Evolutionary conservation across 176 grass and related monocot species (phyloP).

Genomic region (Sorghum bicolor): DNA sequence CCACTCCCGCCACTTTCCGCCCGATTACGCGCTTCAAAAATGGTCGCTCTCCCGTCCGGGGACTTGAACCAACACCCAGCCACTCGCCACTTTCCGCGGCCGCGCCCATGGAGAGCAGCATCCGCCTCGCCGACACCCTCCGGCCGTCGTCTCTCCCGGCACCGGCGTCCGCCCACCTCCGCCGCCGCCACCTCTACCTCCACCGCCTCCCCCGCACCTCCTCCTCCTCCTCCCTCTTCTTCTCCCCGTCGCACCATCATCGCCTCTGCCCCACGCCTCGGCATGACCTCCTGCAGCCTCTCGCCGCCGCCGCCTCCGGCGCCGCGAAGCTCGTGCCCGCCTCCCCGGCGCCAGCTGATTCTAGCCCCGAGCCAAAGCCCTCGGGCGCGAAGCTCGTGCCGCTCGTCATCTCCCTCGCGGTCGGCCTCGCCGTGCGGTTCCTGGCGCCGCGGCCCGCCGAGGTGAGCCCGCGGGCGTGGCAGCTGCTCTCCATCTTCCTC

Average conservation of each 20-base stretch:
- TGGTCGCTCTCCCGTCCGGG: background rate
- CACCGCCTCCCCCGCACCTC: background rate
- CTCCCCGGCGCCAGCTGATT: too few relatives aligned
- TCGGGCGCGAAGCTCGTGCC: conserved; percentile 51
- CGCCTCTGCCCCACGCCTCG: background rate
- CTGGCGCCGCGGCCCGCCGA: conserved; percentile 50
- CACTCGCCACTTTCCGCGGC: background rate
- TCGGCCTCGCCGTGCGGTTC: conserved; percentile 69
- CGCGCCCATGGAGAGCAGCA: background rate
- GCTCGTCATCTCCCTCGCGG: conserved; percentile 51
- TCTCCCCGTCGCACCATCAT: background rate
- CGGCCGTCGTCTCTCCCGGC: background rate
- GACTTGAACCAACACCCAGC: background rate
- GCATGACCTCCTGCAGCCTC: background rate
- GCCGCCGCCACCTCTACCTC: background rate
- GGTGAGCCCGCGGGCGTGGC: conserved; percentile 71
- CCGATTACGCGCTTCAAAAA: background rate
- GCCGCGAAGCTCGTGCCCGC: too few relatives aligned
- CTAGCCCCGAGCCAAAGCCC: background rate
- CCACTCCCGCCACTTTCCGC: background rate
- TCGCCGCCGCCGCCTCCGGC: too few relatives aligned
- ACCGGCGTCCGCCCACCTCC: background rate
- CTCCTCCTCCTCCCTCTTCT: background rate
- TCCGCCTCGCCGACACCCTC: background rate
- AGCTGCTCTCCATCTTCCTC: conserved; percentile 86